Percentiles rank a stretch among this genome's conserved stretches.
phyloP scores from a whole-genome alignment of 139 green algal species.

The Auxenochlorella protothecoides region DNA sequence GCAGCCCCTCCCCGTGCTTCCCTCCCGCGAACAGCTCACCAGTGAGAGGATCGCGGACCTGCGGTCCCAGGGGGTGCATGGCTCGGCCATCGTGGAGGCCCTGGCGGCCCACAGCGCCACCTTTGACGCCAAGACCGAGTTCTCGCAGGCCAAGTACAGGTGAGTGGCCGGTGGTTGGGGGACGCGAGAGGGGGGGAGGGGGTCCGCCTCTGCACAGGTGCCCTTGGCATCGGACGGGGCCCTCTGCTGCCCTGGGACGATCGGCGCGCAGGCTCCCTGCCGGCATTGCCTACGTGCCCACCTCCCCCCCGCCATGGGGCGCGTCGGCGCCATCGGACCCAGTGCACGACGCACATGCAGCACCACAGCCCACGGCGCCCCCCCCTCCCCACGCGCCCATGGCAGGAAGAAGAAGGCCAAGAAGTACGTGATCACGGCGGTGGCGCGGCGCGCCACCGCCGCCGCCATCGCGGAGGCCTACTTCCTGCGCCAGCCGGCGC shows the following conservation, averaged over 20 bases:
- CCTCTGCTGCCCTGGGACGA: background rate
- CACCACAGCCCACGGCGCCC: background rate
- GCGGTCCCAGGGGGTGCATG: slow-evolving; percentile 19
- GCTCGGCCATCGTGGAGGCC: slow-evolving; percentile 61
- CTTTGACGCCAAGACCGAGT: slow-evolving; percentile 71
- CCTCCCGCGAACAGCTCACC: background rate
- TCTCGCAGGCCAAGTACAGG: slow-evolving; percentile 81
- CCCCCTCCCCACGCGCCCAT: background rate
- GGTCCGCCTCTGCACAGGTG: background rate
- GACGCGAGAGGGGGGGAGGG: too few relatives aligned
- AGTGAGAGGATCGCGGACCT: slow-evolving; percentile 5
- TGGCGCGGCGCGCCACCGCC: slow-evolving; percentile 39
- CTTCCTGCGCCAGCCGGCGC: slow-evolving; percentile 21
- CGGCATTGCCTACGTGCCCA: too few relatives aligned
- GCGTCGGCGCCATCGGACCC: too few relatives aligned
- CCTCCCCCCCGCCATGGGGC: too few relatives aligned
- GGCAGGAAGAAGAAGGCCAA: slow-evolving; percentile 41
- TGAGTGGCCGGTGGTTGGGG: background rate
- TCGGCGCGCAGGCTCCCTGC: too few relatives aligned
- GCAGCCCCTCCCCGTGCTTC: slow-evolving; percentile 12
- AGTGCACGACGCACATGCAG: background rate
- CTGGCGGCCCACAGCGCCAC: slow-evolving; percentile 59
- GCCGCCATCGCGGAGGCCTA: slow-evolving; percentile 46
- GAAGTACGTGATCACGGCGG: slow-evolving; percentile 39
- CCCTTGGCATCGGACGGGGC: background rate